Conservation (phyloP, 1,284 basidiomycete species). For the Marasmius sp. region DNA sequence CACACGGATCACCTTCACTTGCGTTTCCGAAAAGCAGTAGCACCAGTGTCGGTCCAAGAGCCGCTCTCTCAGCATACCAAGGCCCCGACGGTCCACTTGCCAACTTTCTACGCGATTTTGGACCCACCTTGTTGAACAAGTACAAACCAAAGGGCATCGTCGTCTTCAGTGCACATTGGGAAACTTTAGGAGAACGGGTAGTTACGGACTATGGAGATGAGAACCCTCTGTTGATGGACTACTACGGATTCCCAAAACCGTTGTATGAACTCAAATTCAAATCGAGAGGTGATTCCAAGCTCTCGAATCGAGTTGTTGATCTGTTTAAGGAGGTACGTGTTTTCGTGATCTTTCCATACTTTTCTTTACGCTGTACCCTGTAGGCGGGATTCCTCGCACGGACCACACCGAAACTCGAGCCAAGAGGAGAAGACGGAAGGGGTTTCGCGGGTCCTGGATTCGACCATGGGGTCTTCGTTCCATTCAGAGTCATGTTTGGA, state of each 20-base stretch:
- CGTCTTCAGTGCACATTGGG: slow-evolving; percentile 83
- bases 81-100: slow-evolving; percentile 59
- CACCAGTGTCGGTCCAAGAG: background rate
- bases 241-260: slow-evolving; percentile 61
- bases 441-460: slow-evolving; percentile 61
- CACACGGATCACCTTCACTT: slow-evolving; percentile 64
- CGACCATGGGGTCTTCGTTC: slow-evolving; percentile 77
- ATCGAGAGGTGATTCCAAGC: slow-evolving; percentile 56
- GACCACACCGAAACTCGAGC: slow-evolving; percentile 47
- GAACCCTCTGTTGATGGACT: slow-evolving; percentile 74
- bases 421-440: slow-evolving; percentile 66
- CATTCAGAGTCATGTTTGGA: slow-evolving; percentile 77
- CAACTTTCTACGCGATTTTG: slow-evolving; percentile 67
- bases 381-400: slow-evolving; percentile 48
- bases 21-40: slow-evolving; percentile 33
- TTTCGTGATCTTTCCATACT: background rate
- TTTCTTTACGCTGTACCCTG: background rate
- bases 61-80: slow-evolving; percentile 29
- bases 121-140: slow-evolving; percentile 62
- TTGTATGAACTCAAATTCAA: slow-evolving; percentile 68
- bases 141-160: slow-evolving; percentile 75
- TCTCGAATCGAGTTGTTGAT: slow-evolving; percentile 60
- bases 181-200: slow-evolving; percentile 54
- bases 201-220: slow-evolving; percentile 74
- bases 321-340: slow-evolving; percentile 51